Conservation (phyloP, 1,284 basidiomycete species). For the Pterula multifida region DNA sequence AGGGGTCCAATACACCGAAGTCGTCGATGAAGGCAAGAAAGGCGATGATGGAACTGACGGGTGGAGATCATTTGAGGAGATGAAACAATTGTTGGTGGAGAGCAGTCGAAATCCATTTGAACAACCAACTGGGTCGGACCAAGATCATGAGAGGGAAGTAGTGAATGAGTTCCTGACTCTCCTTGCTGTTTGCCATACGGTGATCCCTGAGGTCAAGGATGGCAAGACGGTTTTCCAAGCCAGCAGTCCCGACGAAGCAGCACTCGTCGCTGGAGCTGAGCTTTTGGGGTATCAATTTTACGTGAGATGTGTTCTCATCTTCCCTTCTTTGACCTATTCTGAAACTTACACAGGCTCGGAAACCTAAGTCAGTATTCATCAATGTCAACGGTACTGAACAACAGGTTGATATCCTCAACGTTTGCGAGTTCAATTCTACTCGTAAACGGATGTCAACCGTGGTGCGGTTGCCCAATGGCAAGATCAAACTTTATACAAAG, state of each 20-base stretch:
- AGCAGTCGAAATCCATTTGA: slow-evolving; percentile 44
- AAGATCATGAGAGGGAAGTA: slow-evolving; percentile 39
- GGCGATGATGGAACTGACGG: slow-evolving; percentile 57
- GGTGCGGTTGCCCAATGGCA: slow-evolving; percentile 79
- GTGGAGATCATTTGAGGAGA: slow-evolving; percentile 68
- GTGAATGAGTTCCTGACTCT: slow-evolving; percentile 83
- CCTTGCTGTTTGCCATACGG: slow-evolving; percentile 95
- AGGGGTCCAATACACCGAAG: slow-evolving; percentile 83
- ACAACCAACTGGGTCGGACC: slow-evolving; percentile 23
- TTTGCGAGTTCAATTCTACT: slow-evolving; percentile 98
- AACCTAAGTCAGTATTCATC: slow-evolving; percentile 91
- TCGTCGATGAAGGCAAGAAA: slow-evolving; percentile 74
- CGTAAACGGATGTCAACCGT: slow-evolving; percentile 97
- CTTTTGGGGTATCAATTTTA: slow-evolving; percentile 89
- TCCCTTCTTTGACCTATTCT: slow-evolving; percentile 2
- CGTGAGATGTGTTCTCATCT: slow-evolving; percentile 36
- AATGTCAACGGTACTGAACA: slow-evolving; percentile 61
- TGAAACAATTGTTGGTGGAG: slow-evolving; percentile 42
- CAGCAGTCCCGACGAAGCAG: slow-evolving; percentile 96
- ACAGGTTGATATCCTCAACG: slow-evolving; percentile 90
- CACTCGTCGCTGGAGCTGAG: slow-evolving; percentile 91
- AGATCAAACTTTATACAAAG: slow-evolving; percentile 93
- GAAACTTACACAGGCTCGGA: slow-evolving; percentile 73
- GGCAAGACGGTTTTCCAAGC: slow-evolving; percentile 89
- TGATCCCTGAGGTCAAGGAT: slow-evolving; percentile 89